A percentile compares a stretch with the other conserved stretches of the same genome.
Evolutionary conservation across 2,329 filamentous ascomycete genomes (phyloP).

Genomic region (Pestalotiopsis sp.): DNA sequence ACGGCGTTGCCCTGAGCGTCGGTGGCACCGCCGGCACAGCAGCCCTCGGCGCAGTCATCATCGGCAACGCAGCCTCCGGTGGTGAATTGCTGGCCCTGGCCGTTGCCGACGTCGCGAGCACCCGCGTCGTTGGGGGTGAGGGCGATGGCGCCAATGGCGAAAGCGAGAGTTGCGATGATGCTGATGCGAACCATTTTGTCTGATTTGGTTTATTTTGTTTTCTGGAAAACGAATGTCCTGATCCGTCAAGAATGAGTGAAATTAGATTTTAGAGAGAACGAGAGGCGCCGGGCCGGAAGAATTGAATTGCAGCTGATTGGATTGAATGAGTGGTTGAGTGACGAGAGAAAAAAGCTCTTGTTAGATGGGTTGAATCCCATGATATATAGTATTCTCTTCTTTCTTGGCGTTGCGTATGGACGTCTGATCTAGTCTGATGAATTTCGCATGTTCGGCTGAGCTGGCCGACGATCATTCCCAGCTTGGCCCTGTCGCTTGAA

Average conservation of each 20-base stretch:
- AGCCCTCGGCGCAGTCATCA: conserved; percentile 36
- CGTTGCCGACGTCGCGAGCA: conserved; percentile 7
- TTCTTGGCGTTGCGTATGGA: neutral
- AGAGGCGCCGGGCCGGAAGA: conserved; percentile 11
- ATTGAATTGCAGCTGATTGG: neutral
- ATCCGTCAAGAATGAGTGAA: neutral
- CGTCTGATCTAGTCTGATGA: neutral
- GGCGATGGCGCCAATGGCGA: conserved; percentile 11
- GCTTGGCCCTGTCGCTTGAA: neutral
- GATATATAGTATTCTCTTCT: neutral
- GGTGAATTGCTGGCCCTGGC: conserved; percentile 37
- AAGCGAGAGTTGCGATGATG: conserved; percentile 11
- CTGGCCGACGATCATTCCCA: neutral
- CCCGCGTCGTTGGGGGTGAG: conserved; percentile 12
- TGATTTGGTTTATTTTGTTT: neutral
- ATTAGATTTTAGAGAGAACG: conserved; percentile 5
- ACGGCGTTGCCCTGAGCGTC: conserved; percentile 29
- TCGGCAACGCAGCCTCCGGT: conserved; percentile 39
- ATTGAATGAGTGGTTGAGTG: conserved; percentile 2
- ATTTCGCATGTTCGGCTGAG: neutral
- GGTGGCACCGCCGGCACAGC: conserved; percentile 24
- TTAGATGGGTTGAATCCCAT: neutral
- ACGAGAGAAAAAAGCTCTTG: neutral
- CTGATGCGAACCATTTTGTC: conserved; percentile 16
- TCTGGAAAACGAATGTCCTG: conserved; percentile 3